Percentiles rank a stretch among this genome's conserved stretches.
These are phyloP conservation scores for Penicillium sp. DNA, from an alignment of 2,329 filamentous ascomycete species.

Conservation along the genomic window DNA sequence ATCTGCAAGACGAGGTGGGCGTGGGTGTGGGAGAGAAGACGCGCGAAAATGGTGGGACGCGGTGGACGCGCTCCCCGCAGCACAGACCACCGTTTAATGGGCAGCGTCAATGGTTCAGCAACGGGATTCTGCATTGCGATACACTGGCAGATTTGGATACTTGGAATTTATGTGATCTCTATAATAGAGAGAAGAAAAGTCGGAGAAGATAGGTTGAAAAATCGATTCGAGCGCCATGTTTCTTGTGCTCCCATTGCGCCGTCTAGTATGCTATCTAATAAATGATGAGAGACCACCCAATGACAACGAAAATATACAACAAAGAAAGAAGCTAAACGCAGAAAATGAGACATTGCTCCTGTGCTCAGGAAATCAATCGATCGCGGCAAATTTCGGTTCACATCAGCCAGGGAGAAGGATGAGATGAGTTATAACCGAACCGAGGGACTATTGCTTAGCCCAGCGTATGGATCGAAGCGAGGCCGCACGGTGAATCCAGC, in stretches of 20 bases:
- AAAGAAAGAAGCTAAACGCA: constrained; percentile 8
- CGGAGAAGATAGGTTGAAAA: not conserved
- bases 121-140: too few relatives aligned
- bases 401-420: not conserved
- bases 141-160: too few relatives aligned
- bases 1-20: not conserved
- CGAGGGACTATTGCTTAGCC: not conserved
- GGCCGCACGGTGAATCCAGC: constrained; percentile 6
- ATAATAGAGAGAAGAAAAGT: too few relatives aligned
- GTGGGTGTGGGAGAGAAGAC: constrained; percentile 8
- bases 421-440: not conserved
- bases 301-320: constrained; percentile 13
- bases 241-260: constrained; percentile 2
- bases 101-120: not conserved
- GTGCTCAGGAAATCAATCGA: not conserved
- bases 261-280: constrained; percentile 6
- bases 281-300: constrained; percentile 9
- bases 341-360: not conserved
- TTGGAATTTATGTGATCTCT: too few relatives aligned
- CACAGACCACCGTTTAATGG: constrained; percentile 42
- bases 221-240: not conserved
- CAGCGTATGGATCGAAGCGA: not conserved
- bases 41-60: constrained; percentile 12
- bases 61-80: constrained; percentile 26
- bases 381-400: constrained; percentile 5